A percentile compares a stretch with the other conserved stretches of the same genome.
Evolutionary conservation across 768 basidiomycete species (phyloP).

Genomic region (Suillus bovinus): DNA sequence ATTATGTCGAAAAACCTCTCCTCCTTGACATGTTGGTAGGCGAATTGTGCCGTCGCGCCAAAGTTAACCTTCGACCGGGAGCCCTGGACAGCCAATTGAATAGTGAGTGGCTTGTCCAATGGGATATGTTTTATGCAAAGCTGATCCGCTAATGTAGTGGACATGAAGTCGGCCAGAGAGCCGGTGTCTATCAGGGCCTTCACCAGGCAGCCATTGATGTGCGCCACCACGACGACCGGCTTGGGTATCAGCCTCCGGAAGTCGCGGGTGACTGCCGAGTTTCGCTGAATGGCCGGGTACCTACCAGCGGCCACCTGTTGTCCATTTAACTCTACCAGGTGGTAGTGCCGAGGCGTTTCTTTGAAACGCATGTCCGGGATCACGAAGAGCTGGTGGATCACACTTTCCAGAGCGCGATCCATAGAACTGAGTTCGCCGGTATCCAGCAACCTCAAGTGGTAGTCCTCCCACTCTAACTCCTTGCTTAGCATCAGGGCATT

Average conservation of each 20-base stretch:
- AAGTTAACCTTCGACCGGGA: slow-evolving; percentile 29
- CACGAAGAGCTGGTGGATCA: background rate
- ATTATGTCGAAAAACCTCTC: slow-evolving; percentile 30
- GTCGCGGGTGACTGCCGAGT: slow-evolving; percentile 13
- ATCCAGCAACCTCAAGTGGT: background rate
- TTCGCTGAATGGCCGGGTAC: slow-evolving; percentile 17
- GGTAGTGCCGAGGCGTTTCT: background rate
- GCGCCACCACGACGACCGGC: slow-evolving; percentile 10
- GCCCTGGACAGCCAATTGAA: slow-evolving; percentile 32
- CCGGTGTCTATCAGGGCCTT: slow-evolving; percentile 27
- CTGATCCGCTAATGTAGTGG: slow-evolving; percentile 29
- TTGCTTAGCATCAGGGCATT: rapidly evolving
- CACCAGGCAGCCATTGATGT: slow-evolving; percentile 20
- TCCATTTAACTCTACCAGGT: background rate
- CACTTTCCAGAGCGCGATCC: background rate
- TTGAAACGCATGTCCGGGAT: background rate
- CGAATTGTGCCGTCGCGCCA: slow-evolving; percentile 10
- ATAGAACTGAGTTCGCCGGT: no score
- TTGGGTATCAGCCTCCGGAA: slow-evolving; percentile 14
- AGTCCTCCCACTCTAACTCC: background rate
- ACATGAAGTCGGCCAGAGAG: slow-evolving; percentile 32
- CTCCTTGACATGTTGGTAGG: slow-evolving; percentile 6
- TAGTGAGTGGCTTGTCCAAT: slow-evolving; percentile 26
- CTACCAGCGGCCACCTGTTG: background rate
- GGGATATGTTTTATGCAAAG: slow-evolving; percentile 14